Conservation (phyloP, 2,329 filamentous ascomycete genomes). For the Clarireedia paspali region DNA sequence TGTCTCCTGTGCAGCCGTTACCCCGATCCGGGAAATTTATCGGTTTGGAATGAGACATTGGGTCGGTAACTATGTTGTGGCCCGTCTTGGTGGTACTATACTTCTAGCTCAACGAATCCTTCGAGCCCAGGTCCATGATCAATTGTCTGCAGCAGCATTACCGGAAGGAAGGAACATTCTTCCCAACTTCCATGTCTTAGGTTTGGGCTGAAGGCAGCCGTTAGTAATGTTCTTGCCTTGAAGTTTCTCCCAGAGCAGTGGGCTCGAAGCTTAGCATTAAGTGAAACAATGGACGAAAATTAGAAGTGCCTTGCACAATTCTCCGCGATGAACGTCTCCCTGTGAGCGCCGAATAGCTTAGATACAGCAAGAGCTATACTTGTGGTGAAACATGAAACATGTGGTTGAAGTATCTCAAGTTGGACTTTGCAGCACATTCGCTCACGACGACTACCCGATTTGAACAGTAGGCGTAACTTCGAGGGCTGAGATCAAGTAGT, state of each 20-base stretch:
- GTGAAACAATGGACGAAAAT: slow-evolving; percentile 2
- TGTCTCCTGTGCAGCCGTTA: background rate
- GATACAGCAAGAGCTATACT: slow-evolving; percentile 1
- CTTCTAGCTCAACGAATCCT: background rate
- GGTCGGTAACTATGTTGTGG: slow-evolving; percentile 4
- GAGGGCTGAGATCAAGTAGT: no score
- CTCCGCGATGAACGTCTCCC: background rate
- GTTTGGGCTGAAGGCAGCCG: slow-evolving; percentile 1
- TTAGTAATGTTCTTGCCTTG: slow-evolving; percentile 6
- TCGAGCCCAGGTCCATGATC: background rate
- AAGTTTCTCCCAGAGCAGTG: background rate
- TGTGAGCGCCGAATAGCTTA: background rate
- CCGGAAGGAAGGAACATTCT: slow-evolving; percentile 7
- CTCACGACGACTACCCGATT: slow-evolving; percentile 4
- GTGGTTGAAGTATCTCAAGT: slow-evolving; percentile 4
- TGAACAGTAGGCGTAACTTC: background rate
- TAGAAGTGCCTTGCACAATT: slow-evolving; percentile 1
- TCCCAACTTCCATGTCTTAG: slow-evolving; percentile 6
- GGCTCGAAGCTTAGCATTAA: background rate
- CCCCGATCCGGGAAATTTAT: slow-evolving; percentile 3
- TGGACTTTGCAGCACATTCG: slow-evolving; percentile 1
- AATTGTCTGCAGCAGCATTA: background rate
- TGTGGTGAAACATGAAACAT: slow-evolving; percentile 5
- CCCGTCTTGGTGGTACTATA: slow-evolving; percentile 2
- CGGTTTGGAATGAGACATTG: slow-evolving; percentile 10